Conservation (phyloP, 108 stramenopile species). For the Cylindrotheca fusiformis region DNA sequence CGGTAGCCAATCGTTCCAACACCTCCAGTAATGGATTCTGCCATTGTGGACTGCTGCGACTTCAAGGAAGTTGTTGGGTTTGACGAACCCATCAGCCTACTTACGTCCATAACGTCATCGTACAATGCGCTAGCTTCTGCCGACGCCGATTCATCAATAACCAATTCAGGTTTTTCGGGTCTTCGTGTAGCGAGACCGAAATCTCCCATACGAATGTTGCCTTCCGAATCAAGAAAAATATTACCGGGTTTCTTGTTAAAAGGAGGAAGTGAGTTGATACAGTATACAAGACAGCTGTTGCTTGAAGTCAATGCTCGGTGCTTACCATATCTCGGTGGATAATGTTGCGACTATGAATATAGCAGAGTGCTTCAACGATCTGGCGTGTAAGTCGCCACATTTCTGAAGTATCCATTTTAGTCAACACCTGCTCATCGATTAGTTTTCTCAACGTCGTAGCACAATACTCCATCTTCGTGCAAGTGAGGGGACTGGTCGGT, state of each 20-base stretch:
- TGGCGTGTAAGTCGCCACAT: constrained; percentile 74
- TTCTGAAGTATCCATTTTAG: constrained; percentile 38
- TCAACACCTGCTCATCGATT: constrained; percentile 60
- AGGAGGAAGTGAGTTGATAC: not conserved
- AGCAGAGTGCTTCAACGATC: constrained; percentile 75
- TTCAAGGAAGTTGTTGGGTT: not conserved
- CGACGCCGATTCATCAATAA: constrained; percentile 16
- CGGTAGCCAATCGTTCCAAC: constrained; percentile 74
- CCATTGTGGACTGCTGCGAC: constrained; percentile 10
- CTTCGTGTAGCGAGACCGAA: constrained; percentile 54
- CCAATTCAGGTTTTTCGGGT: constrained; percentile 14
- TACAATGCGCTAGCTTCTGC: constrained; percentile 46
- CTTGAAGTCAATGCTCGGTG: constrained; percentile 1
- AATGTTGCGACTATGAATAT: constrained; percentile 64
- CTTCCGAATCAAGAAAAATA: constrained; percentile 63
- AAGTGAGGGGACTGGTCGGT: not conserved
- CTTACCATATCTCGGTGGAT: constrained; percentile 70
- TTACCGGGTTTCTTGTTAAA: constrained; percentile 43
- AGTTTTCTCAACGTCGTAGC: constrained; percentile 70
- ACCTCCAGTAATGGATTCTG: constrained; percentile 73
- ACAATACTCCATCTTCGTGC: constrained; percentile 82
- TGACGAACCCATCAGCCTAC: constrained; percentile 36
- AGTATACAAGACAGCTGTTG: not conserved
- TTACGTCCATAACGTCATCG: constrained; percentile 54
- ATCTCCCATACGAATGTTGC: constrained; percentile 67